Percentiles rank a stretch among this genome's conserved stretches.
Evolutionary conservation across 805 yeast genomes (phyloP).

Genomic region (Nadsonia fulvescens): DNA sequence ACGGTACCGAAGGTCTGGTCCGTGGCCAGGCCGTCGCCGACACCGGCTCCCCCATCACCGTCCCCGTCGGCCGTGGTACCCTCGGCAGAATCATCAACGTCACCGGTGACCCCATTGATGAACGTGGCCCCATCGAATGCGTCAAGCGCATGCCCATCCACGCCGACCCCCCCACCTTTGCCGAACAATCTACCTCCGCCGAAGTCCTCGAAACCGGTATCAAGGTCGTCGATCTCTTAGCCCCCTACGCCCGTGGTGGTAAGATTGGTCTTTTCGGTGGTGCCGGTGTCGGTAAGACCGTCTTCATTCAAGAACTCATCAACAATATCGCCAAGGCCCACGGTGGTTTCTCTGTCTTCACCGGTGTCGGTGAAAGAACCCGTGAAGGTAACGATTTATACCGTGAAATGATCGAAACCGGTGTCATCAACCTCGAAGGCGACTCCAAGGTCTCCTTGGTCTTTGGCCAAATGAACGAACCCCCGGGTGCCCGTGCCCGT

Average conservation of each 20-base stretch:
- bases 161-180: conserved; percentile 93
- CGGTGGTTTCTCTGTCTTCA: conserved; percentile 99
- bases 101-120: conserved; percentile 98
- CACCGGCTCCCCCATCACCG: conserved; percentile 97
- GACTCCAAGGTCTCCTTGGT: conserved; percentile 98
- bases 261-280: conserved; percentile 99
- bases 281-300: conserved; percentile 99
- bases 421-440: conserved; percentile 98
- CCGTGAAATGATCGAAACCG: conserved; percentile 99
- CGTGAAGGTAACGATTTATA: conserved; percentile 99
- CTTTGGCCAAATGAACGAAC: conserved; percentile 99
- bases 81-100: conserved; percentile 96
- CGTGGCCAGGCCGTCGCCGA: conserved; percentile 86
- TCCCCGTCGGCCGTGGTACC: conserved; percentile 98
- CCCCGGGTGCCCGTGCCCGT: conserved; percentile 99
- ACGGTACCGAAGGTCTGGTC: conserved; percentile 99
- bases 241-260: conserved; percentile 99
- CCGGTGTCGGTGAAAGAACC: conserved; percentile 99
- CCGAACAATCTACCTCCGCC: conserved; percentile 93
- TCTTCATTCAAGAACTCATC: conserved; percentile 97
- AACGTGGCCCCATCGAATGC: conserved; percentile 94
- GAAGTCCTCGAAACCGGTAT: conserved; percentile 99
- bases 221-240: conserved; percentile 96
- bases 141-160: conserved; percentile 94
- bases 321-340: conserved; percentile 99